Evolutionary conservation across 192 early-diverging fungal species (phyloP).

Genomic region (Mortierella claussenii): DNA sequence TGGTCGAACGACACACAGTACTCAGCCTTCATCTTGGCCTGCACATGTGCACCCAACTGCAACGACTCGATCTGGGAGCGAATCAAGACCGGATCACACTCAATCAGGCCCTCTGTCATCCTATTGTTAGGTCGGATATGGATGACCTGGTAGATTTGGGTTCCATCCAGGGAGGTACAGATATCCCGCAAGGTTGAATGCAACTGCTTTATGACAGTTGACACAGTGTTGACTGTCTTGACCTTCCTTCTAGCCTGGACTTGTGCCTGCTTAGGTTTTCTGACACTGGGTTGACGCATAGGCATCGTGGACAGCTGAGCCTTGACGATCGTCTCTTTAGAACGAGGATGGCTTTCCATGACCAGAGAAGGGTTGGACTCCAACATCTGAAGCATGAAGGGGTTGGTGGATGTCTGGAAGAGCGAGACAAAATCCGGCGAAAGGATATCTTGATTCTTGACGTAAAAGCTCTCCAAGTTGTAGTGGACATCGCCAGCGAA

Average conservation of each 20-base stretch:
- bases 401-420: slow-evolving; percentile 74
- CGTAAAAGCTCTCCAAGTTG: slow-evolving; percentile 77
- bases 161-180: slow-evolving; percentile 78
- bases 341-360: slow-evolving; percentile 78
- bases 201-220: slow-evolving; percentile 68
- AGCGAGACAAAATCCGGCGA: slow-evolving; percentile 88
- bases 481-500: slow-evolving; percentile 80
- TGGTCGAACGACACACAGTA: slow-evolving; percentile 71
- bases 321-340: slow-evolving; percentile 76
- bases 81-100: slow-evolving; percentile 43
- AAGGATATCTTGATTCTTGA: slow-evolving; percentile 78
- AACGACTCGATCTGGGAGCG: slow-evolving; percentile 44
- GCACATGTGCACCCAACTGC: slow-evolving; percentile 13
- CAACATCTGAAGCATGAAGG: slow-evolving; percentile 80
- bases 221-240: slow-evolving; percentile 49
- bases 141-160: slow-evolving; percentile 83
- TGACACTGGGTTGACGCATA: slow-evolving; percentile 75
- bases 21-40: slow-evolving; percentile 57
- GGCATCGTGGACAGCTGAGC: slow-evolving; percentile 83
- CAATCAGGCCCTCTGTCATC: slow-evolving; percentile 34
- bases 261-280: slow-evolving; percentile 55
- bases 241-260: slow-evolving; percentile 35
- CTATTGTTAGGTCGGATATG: slow-evolving; percentile 83
- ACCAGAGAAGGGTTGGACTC: slow-evolving; percentile 74
- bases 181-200: slow-evolving; percentile 81